Percentiles rank a stretch among this genome's conserved stretches.
These are phyloP conservation scores for Alternaria sp. DNA, from an alignment of 2,329 filamentous ascomycete species.

Conservation along the genomic window DNA sequence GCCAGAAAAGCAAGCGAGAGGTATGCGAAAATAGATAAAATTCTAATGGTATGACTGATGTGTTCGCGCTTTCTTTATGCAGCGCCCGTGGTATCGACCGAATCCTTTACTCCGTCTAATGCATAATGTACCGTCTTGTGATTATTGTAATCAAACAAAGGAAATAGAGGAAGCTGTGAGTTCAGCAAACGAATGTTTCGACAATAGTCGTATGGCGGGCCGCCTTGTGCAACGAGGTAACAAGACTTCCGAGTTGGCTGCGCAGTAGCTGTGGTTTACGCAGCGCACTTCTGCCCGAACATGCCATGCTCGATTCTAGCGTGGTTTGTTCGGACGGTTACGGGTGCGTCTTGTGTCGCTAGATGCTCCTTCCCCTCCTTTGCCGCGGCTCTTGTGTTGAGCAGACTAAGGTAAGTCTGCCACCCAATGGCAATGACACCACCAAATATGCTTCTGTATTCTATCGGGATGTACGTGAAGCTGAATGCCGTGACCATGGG, in stretches of 20 bases:
- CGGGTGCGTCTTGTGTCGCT: conserved; percentile 2
- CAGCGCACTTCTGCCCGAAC: conserved; percentile 24
- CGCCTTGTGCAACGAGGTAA: background rate
- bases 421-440: conserved; percentile 80
- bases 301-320: conserved; percentile 1
- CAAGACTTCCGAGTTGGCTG: background rate
- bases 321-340: background rate
- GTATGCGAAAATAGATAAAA: background rate
- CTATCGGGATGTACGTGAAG: conserved; percentile 80
- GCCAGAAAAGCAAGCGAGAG: background rate
- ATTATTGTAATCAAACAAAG: conserved; percentile 10
- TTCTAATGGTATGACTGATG: background rate
- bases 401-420: conserved; percentile 86
- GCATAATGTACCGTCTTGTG: conserved; percentile 5
- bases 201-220: background rate
- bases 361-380: conserved; percentile 50
- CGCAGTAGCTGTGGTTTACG: background rate
- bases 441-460: conserved; percentile 81
- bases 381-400: conserved; percentile 76
- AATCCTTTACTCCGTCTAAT: conserved; percentile 15
- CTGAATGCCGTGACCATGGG: conserved; percentile 84
- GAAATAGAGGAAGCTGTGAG: conserved; percentile 3
- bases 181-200: conserved; percentile 2
- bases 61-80: background rate
- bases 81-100: conserved; percentile 7